A percentile compares a stretch with the other conserved stretches of the same genome.
phyloP scores from a whole-genome alignment of 1,284 basidiomycete genomes.

The Boletellus deceptivus region DNA sequence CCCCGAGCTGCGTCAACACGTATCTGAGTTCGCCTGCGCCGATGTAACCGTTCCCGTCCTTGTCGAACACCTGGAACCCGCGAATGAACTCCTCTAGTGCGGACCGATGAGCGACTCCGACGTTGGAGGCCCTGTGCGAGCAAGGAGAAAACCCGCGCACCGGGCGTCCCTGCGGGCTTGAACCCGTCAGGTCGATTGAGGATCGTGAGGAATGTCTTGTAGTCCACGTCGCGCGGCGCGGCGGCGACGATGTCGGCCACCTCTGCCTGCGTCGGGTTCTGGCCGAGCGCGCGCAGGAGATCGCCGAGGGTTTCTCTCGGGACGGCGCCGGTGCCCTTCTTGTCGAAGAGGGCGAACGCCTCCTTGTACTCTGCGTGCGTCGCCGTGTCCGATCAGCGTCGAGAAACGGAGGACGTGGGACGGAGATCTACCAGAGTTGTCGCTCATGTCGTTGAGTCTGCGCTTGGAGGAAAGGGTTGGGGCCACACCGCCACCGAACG shows the following conservation, averaged over 20 bases:
- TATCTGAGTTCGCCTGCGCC: slow-evolving; percentile 26
- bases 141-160: slow-evolving; percentile 4
- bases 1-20: slow-evolving; percentile 25
- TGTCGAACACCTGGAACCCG: slow-evolving; percentile 99
- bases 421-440: slow-evolving; percentile 18
- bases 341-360: slow-evolving; percentile 97
- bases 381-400: not conserved
- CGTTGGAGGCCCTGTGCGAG: not conserved
- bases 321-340: slow-evolving; percentile 88
- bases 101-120: not conserved
- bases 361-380: slow-evolving; percentile 85
- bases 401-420: not conserved
- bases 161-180: slow-evolving; percentile 28
- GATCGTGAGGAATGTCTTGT: slow-evolving; percentile 82
- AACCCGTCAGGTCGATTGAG: slow-evolving; percentile 73
- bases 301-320: slow-evolving; percentile 89
- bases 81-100: slow-evolving; percentile 93
- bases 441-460: slow-evolving; percentile 10
- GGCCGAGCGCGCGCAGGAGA: slow-evolving; percentile 90
- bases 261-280: slow-evolving; percentile 98
- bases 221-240: slow-evolving; percentile 68
- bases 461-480: not conserved
- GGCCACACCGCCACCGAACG: slow-evolving; percentile 1
- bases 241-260: slow-evolving; percentile 75
- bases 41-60: slow-evolving; percentile 96